Conservation (phyloP, 345 rosid species). For the Salix purpurea region DNA sequence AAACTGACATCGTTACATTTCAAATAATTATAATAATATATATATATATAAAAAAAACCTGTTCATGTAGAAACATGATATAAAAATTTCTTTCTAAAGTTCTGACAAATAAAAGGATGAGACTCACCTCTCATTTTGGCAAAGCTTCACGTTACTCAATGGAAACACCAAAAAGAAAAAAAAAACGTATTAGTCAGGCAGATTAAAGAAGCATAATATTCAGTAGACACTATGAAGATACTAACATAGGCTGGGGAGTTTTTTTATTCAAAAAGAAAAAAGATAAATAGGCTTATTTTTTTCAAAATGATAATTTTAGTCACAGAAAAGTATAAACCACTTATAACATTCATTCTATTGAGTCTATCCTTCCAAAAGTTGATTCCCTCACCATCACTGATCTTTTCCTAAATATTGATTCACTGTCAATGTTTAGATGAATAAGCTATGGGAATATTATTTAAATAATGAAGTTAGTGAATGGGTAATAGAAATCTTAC, state of each 20-base stretch:
- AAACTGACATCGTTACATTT: neutral
- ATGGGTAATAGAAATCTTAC: constrained; percentile 36
- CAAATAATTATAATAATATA: neutral
- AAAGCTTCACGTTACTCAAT: constrained; percentile 47
- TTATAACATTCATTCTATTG: neutral
- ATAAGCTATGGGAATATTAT: neutral
- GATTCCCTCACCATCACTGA: neutral
- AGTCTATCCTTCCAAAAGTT: neutral
- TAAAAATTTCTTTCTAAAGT: neutral
- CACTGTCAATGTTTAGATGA: neutral
- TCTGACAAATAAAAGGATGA: constrained; percentile 9
- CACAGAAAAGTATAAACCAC: neutral
- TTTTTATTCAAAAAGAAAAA: neutral
- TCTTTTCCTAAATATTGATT: neutral
- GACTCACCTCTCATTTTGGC: constrained; percentile 89
- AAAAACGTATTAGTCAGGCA: constrained; percentile 28
- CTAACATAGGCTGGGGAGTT: too few relatives aligned
- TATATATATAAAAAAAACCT: neutral
- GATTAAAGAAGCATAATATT: neutral
- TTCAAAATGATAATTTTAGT: neutral
- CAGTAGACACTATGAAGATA: neutral
- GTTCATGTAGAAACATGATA: neutral
- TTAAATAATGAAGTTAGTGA: neutral
- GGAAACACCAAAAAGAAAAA: constrained; percentile 25
- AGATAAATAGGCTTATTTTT: neutral